Evolutionary conservation across 2,329 filamentous ascomycete species (phyloP).

Genomic region (Aureobasidium pullulans): DNA sequence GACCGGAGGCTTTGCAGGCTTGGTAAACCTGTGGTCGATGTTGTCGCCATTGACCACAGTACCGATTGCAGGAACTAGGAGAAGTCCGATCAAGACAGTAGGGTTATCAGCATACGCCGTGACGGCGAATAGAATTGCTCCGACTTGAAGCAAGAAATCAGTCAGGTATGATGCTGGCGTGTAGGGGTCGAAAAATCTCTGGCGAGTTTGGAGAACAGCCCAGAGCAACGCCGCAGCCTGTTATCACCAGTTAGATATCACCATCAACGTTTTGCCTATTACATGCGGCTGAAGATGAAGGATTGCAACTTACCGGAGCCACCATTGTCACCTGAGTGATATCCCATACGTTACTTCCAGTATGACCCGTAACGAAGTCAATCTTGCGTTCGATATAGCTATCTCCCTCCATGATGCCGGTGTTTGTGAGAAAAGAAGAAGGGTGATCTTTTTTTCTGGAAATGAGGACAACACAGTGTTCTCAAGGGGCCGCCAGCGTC

Average conservation of each 20-base stretch:
- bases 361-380: conserved; percentile 87
- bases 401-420: conserved; percentile 11
- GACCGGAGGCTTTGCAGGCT: conserved; percentile 19
- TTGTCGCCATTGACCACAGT: conserved; percentile 33
- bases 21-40: conserved; percentile 14
- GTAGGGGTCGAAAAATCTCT: conserved; percentile 76
- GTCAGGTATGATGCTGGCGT: conserved; percentile 58
- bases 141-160: conserved; percentile 84
- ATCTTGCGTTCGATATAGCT: conserved; percentile 87
- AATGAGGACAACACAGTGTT: conserved; percentile 9
- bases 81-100: conserved; percentile 64
- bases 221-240: conserved; percentile 78
- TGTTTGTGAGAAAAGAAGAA: neutral
- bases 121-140: conserved; percentile 71
- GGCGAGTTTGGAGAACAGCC: conserved; percentile 78
- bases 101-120: conserved; percentile 76
- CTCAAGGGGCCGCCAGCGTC: conserved; percentile 7
- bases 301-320: conserved; percentile 59
- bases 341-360: conserved; percentile 74
- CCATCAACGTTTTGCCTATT: conserved; percentile 2
- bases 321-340: conserved; percentile 82
- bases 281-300: neutral
- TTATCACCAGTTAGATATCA: conserved; percentile 23
- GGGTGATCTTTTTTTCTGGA: conserved; percentile 3
- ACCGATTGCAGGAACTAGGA: conserved; percentile 60